Base-by-base conservation (phyloP, 176 grass and related monocot genomes). In the Bonia amplexicaulis region DNA sequence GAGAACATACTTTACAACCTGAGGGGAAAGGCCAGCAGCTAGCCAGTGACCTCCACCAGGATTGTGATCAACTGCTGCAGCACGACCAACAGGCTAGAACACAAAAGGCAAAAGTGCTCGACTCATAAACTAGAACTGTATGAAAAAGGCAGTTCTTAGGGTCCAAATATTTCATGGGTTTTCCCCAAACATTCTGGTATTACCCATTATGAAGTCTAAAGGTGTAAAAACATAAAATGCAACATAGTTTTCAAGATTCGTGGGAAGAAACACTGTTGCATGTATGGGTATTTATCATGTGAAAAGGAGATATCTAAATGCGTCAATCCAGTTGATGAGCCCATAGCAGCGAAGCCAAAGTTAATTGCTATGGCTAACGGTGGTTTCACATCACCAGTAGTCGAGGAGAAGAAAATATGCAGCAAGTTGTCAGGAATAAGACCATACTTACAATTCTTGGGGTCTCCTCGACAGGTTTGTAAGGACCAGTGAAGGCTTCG, bases 21-120 rank as follows among this genome's bases (percentile, higher is more conserved):
- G 93, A 92, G 92, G 97, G 70, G 97, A 99, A 86, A 99, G 93
- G 52, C 97, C 97, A 67, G 92, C 81, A 82, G 90, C 93, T 84
- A 99, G 71, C 97, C 94, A 96, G 49, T 99, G 94, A 85, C 93
- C 97, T 71, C 86, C 84, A 67, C 93, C 93, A 89, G 97, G 97
- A 87, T 99, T 99, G 88, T 99, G 97, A 86, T 99, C 92, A 74
- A 96, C 92, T n/a, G 84, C 84, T 71, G 93, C 88, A 84, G 92
- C 81, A 86, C 84, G 90, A 80, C 86, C 86, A 79, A 94, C 97
- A 65, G 92, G 87, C 97, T 99, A 89, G 58, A 91, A 85, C 20
- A 87, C 20, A 89, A 80, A 91, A 79, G 55, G 69, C 80, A 39
- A 75, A 59, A 71, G 52, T 42, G 27, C 55, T 47, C 58, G 25